Conservation (phyloP, 1,284 basidiomycete species). For the Trichosporon faecale region DNA sequence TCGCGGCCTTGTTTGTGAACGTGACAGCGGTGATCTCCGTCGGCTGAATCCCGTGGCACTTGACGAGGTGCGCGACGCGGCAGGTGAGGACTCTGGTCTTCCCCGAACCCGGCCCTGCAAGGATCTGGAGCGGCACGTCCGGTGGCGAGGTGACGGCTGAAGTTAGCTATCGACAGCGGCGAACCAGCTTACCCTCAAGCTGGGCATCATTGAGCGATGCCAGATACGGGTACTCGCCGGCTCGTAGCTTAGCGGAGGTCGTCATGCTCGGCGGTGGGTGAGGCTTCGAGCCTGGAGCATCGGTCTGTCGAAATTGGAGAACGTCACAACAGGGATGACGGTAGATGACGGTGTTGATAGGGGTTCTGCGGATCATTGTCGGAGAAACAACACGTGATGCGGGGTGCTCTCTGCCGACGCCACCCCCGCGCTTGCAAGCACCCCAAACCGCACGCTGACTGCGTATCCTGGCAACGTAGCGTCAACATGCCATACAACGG, state of each 20-base stretch:
- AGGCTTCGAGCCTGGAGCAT: not conserved
- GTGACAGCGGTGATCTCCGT: constrained; percentile 73
- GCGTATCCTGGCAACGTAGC: not conserved
- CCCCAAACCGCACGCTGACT: not conserved
- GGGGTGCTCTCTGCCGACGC: not conserved
- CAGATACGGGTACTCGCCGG: constrained; percentile 35
- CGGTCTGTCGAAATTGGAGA: not conserved
- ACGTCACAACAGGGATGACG: not conserved
- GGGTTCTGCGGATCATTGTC: not conserved
- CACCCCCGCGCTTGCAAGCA: not conserved
- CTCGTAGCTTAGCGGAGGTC: not conserved
- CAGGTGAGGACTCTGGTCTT: constrained; percentile 69
- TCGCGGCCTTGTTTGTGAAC: constrained; percentile 85
- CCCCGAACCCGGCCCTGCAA: constrained; percentile 80
- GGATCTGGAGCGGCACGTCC: constrained; percentile 67
- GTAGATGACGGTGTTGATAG: constrained; percentile 8
- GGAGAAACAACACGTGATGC: not conserved
- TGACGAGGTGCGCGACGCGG: constrained; percentile 71
- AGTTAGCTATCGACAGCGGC: not conserved
- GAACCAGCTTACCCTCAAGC: constrained; percentile 31
- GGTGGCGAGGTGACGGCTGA: constrained; percentile 67
- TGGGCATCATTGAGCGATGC: constrained; percentile 42
- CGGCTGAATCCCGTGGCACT: constrained; percentile 59
- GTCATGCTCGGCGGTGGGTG: not conserved
- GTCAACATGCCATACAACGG: not conserved